A percentile compares a stretch with the other conserved stretches of the same genome.
Evolutionary conservation across 2,329 filamentous ascomycete species (phyloP).

Genomic region (Westerdykella sp.): DNA sequence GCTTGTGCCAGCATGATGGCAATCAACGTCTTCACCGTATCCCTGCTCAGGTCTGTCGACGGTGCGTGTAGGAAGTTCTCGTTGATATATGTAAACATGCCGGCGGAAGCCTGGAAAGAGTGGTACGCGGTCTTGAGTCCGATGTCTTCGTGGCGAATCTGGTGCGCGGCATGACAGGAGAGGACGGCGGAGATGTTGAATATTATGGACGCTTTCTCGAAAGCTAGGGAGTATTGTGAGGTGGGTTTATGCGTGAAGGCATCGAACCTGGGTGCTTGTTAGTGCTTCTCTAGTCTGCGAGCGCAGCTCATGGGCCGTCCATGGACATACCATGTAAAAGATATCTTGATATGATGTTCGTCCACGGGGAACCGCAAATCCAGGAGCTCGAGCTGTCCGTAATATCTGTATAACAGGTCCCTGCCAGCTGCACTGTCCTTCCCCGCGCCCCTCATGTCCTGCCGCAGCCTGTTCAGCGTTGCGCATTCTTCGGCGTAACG

Average conservation of each 20-base stretch:
- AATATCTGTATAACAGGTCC: slow-evolving; percentile 93
- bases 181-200: slow-evolving; percentile 98
- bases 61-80: slow-evolving; percentile 98
- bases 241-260: slow-evolving; percentile 99
- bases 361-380: slow-evolving; percentile 95
- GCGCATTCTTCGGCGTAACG: slow-evolving; percentile 92
- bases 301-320: neutral
- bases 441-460: slow-evolving; percentile 96
- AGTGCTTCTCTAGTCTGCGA: slow-evolving; percentile 8
- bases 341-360: slow-evolving; percentile 98
- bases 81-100: slow-evolving; percentile 99
- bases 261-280: slow-evolving; percentile 66
- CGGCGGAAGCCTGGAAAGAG: slow-evolving; percentile 93
- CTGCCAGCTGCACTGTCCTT: slow-evolving; percentile 92
- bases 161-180: slow-evolving; percentile 88
- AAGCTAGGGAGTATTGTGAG: slow-evolving; percentile 90
- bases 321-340: slow-evolving; percentile 78
- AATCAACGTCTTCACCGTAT: slow-evolving; percentile 93
- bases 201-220: slow-evolving; percentile 97
- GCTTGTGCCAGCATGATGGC: slow-evolving; percentile 89
- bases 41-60: slow-evolving; percentile 88
- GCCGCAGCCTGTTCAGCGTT: slow-evolving; percentile 86
- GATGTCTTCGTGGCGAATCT: slow-evolving; percentile 85
- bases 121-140: slow-evolving; percentile 96
- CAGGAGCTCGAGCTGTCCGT: slow-evolving; percentile 90